Conservation (phyloP, 148 eudicot species). For the Amaranthus hypochondriacus region DNA sequence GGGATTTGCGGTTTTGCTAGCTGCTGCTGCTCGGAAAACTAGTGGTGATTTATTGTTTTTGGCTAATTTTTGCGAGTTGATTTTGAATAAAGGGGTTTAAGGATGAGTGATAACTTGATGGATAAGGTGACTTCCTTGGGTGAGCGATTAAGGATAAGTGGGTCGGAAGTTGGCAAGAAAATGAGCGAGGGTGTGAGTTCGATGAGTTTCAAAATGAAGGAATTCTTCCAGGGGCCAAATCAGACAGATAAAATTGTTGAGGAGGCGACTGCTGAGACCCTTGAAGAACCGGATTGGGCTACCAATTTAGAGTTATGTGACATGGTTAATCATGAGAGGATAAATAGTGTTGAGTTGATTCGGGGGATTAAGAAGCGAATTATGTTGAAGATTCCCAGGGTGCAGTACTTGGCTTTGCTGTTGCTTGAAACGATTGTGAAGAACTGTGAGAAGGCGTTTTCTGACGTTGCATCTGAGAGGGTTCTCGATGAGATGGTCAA, state of each 20-base stretch:
- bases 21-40: no score
- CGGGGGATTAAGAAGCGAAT: conserved; percentile 84
- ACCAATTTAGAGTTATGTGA: conserved; percentile 90
- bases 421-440: conserved; percentile 90
- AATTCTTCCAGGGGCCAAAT: conserved; percentile 81
- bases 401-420: conserved; percentile 78
- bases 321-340: conserved; percentile 76
- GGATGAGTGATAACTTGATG: conserved; percentile 91
- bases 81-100: conserved; percentile 21
- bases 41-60: background rate
- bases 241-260: conserved; percentile 83
- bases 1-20: no score
- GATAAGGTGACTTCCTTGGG: conserved; percentile 86
- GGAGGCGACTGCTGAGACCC: conserved; percentile 89
- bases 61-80: background rate
- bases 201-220: conserved; percentile 90
- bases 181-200: conserved; percentile 82
- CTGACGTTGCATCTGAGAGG: conserved; percentile 95
- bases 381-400: conserved; percentile 69
- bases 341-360: conserved; percentile 73
- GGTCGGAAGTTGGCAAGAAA: conserved; percentile 75
- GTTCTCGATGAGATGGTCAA: conserved; percentile 98
- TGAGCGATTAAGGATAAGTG: conserved; percentile 76
- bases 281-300: conserved; percentile 95
- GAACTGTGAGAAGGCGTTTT: conserved; percentile 96